Percentiles rank a stretch among this genome's conserved stretches.
phyloP scores from a whole-genome alignment of 768 basidiomycete genomes.

The Termitomyces bulborhizus region DNA sequence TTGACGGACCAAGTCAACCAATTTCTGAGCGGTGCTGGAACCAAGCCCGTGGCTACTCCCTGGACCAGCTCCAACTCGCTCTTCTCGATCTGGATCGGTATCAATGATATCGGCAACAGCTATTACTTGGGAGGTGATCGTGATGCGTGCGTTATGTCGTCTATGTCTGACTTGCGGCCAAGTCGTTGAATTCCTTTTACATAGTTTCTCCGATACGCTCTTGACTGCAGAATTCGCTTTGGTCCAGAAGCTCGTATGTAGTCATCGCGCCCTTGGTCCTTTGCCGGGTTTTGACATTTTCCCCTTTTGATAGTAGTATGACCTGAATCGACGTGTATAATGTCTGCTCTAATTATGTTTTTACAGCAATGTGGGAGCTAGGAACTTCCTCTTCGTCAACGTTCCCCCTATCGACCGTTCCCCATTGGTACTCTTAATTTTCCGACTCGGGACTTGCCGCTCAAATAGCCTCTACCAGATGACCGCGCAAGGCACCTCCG shows the following conservation, averaged over 20 bases:
- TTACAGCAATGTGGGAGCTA: conserved; percentile 42
- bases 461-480: conserved; percentile 27
- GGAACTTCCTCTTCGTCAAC: conserved; percentile 46
- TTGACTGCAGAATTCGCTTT: conserved; percentile 44
- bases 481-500: conserved; percentile 33
- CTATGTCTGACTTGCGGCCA: background rate
- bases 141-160: conserved; percentile 31
- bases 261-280: background rate
- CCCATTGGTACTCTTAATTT: conserved; percentile 26
- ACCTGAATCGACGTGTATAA: background rate
- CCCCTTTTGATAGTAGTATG: conserved; percentile 21
- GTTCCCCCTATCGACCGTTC: conserved; percentile 37
- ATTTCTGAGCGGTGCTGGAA: conserved; percentile 41
- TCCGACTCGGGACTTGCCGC: background rate
- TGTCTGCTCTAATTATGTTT: background rate
- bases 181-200: background rate
- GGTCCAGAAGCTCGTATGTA: conserved; percentile 42
- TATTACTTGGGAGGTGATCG: conserved; percentile 41
- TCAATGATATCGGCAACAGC: conserved; percentile 63
- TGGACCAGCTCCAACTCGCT: conserved; percentile 55
- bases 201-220: conserved; percentile 42
- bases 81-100: conserved; percentile 68
- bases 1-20: conserved; percentile 57
- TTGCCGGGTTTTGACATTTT: background rate
- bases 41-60: conserved; percentile 41